phyloP scores from a whole-genome alignment of 2,329 filamentous ascomycete species.

The Fusarium sp. region DNA sequence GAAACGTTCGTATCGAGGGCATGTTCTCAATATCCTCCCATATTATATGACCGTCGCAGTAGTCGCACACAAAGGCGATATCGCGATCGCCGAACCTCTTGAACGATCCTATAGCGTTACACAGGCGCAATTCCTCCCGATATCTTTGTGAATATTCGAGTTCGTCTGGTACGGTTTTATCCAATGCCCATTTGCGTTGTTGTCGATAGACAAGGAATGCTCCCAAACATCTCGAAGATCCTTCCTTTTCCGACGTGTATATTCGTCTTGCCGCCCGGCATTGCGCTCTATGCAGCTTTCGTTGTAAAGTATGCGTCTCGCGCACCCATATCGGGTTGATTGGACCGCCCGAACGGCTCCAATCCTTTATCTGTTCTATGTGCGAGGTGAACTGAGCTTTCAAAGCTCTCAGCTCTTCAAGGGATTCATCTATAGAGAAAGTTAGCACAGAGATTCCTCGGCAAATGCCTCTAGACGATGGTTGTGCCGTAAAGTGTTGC shows the following conservation, averaged over 20 bases:
- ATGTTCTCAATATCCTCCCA: conserved; percentile 67
- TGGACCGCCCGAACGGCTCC: conserved; percentile 65
- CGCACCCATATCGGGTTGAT: conserved; percentile 67
- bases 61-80: conserved; percentile 70
- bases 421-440: conserved; percentile 59
- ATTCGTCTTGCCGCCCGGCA: conserved; percentile 68
- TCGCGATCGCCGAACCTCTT: conserved; percentile 66
- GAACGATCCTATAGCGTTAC: conserved; percentile 65
- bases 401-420: conserved; percentile 62
- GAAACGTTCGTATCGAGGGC: conserved; percentile 58
- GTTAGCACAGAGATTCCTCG: conserved; percentile 8
- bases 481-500: neutral
- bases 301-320: conserved; percentile 62
- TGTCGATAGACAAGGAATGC: conserved; percentile 65
- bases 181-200: conserved; percentile 54
- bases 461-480: neutral
- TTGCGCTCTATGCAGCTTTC: conserved; percentile 67
- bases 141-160: conserved; percentile 53
- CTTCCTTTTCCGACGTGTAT: conserved; percentile 62
- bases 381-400: conserved; percentile 60
- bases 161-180: conserved; percentile 41
- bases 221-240: conserved; percentile 63
- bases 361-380: conserved; percentile 63
- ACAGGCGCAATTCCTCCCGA: conserved; percentile 62
- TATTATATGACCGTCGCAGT: conserved; percentile 69